These are phyloP conservation scores for Boletus vermiculosoides DNA, from an alignment of 768 basidiomycete species.

Conservation along the genomic window DNA sequence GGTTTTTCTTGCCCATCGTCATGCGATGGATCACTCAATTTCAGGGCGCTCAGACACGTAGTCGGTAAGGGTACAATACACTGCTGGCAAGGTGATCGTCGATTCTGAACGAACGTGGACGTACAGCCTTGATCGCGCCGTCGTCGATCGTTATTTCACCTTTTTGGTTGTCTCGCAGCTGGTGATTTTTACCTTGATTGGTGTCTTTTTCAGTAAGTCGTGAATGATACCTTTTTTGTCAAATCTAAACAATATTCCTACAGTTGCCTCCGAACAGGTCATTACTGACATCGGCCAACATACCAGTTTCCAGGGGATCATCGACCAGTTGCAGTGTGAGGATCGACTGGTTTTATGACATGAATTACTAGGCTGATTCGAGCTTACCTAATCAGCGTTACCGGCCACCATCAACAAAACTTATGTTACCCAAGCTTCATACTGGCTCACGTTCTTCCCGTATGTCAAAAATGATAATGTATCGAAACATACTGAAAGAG, in stretches of 20 bases:
- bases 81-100: not conserved
- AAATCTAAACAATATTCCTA: not conserved
- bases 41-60: constrained; percentile 49
- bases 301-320: constrained; percentile 43
- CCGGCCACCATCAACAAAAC: constrained; percentile 76
- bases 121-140: constrained; percentile 83
- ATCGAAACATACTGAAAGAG: constrained; percentile 2
- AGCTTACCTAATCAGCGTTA: constrained; percentile 53
- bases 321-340: constrained; percentile 46
- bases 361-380: not conserved
- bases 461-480: constrained; percentile 38
- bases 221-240: not conserved
- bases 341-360: not conserved
- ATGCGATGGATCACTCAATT: constrained; percentile 82
- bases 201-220: constrained; percentile 80
- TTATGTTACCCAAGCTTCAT: constrained; percentile 88
- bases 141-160: constrained; percentile 88
- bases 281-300: constrained; percentile 49
- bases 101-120: not conserved
- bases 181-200: constrained; percentile 90
- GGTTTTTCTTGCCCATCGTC: constrained; percentile 86
- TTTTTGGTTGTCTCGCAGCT: constrained; percentile 95
- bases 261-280: constrained; percentile 40
- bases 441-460: constrained; percentile 95
- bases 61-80: constrained; percentile 21